Evolutionary conservation across 1,284 basidiomycete species (phyloP), one percentile per base, ranked within the genome.

Genomic region (Heliocybe sulcata): DNA sequence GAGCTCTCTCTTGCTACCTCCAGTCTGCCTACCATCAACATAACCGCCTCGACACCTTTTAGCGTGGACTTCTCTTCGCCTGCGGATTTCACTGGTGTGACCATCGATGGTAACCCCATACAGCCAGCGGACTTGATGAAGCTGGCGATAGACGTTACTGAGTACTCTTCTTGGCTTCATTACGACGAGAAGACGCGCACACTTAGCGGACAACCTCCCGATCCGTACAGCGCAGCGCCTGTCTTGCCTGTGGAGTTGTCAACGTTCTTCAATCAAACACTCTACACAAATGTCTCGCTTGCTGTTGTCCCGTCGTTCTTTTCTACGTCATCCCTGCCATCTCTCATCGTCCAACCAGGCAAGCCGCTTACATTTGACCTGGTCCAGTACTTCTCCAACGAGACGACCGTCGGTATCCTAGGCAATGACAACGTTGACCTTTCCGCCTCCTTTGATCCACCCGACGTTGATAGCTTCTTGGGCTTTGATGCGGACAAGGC

Each of bases 301-400:
- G 77, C 77, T 14, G 67, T 90, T 23, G 83, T 84, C 20, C 77
- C 85, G 3, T 86, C 90, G 0, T 84, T 80, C 63, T 93, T 94
- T 68, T 77, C 77, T 16, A 60, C 69, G n/a, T 67, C 79, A 19
- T 70, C 72, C 12, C 68, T 92, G 35, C 80, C 83, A 3, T 71
- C 79, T n/a, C 69, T 87, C 54, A 68, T 77, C 45, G 75, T 76
- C 33, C 69, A 69, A 56, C 66, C 76, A 58, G 71, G 82, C 58
- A 60, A 73, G 65, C 57, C 65, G 1, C 65, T 87, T 47, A 60
- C 69, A 1, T 81, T 86, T 59, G 64, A 73, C 59, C 71, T 92
- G 16, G 61, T 60, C 1, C 70, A 70, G 38, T 83, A 75, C 65
- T 78, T 84, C 60, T 80, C 80, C 25, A 80, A 82, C 60, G 69